phyloP scores from a whole-genome alignment of 331 rosid genomes.

The Arachis monticola region DNA sequence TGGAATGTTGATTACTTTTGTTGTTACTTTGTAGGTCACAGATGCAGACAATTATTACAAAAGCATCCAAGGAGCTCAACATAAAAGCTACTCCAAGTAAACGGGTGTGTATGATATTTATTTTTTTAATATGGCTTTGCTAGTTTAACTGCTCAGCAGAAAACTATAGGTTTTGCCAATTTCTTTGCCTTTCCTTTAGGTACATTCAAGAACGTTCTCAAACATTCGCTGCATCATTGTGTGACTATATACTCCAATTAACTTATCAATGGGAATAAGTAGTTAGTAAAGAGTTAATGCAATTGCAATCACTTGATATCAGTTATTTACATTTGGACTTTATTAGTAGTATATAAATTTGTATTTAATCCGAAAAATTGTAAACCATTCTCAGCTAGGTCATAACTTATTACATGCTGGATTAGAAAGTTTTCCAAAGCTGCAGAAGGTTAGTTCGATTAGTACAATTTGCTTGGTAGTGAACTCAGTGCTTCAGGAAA shows the following conservation, averaged over 20 bases:
- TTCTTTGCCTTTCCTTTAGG: not conserved
- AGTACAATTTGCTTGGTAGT: constrained; percentile 4
- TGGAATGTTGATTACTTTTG: constrained; percentile 7
- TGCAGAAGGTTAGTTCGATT: not conserved
- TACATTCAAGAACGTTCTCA: not conserved
- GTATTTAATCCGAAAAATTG: not conserved
- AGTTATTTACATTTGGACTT: not conserved
- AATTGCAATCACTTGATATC: constrained; percentile 9
- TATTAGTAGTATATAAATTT: not conserved
- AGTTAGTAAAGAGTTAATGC: constrained; percentile 9
- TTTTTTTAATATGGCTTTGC: not conserved
- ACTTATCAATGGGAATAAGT: constrained; percentile 16
- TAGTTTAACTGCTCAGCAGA: constrained; percentile 1
- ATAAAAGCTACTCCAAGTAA: constrained; percentile 82
- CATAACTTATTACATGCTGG: not conserved
- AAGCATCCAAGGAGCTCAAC: constrained; percentile 88
- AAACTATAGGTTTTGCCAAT: not conserved
- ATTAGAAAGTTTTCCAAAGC: constrained; percentile 2
- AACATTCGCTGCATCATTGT: not conserved
- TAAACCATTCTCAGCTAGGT: not conserved
- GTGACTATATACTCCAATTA: not conserved
- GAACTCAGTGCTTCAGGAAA: constrained; percentile 1
- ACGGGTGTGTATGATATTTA: constrained; percentile 62
- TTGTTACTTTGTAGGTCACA: constrained; percentile 75
- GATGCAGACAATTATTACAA: constrained; percentile 96